Evolutionary conservation across 2,329 filamentous ascomycete species (phyloP).

Genomic region (Metarhizium rileyi): DNA sequence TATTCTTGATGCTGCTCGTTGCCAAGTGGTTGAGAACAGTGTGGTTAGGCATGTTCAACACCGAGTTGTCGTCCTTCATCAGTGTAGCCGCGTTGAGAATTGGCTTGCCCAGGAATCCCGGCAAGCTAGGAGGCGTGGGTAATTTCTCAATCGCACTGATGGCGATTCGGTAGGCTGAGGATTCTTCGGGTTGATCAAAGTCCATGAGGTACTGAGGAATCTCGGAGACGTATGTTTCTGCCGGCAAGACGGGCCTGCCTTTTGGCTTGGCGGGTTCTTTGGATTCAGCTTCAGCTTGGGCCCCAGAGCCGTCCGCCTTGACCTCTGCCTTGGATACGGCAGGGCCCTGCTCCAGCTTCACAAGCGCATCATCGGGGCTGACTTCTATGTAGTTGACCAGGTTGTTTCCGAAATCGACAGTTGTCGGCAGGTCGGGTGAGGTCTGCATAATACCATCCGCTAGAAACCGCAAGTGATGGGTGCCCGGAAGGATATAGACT

Average conservation of each 20-base stretch:
- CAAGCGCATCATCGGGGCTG: slow-evolving; percentile 58
- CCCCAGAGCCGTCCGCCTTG: background rate
- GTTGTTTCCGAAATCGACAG: slow-evolving; percentile 96
- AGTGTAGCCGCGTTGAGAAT: slow-evolving; percentile 86
- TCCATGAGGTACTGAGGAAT: slow-evolving; percentile 83
- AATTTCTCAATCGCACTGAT: slow-evolving; percentile 66
- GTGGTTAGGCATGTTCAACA: slow-evolving; percentile 93
- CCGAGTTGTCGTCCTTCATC: slow-evolving; percentile 97
- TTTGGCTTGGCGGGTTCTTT: slow-evolving; percentile 35
- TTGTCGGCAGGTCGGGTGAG: slow-evolving; percentile 78
- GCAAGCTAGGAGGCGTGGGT: slow-evolving; percentile 75
- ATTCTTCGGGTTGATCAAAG: slow-evolving; percentile 76
- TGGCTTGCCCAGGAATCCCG: slow-evolving; percentile 85
- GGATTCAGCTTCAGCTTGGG: slow-evolving; percentile 14
- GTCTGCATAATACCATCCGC: slow-evolving; percentile 91
- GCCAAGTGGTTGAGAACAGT: slow-evolving; percentile 94
- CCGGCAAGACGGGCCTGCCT: slow-evolving; percentile 46
- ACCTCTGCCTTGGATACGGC: slow-evolving; percentile 8
- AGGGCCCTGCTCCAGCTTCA: slow-evolving; percentile 17
- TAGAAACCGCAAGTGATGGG: slow-evolving; percentile 93
- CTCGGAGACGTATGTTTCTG: slow-evolving; percentile 55
- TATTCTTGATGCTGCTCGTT: slow-evolving; percentile 96
- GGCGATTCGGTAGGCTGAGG: slow-evolving; percentile 62
- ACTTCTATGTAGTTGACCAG: slow-evolving; percentile 98
- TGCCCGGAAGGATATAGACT: slow-evolving; percentile 80